Base-by-base conservation (phyloP, 2,329 filamentous ascomycete genomes). In the Arthrinium phaeospermum region DNA sequence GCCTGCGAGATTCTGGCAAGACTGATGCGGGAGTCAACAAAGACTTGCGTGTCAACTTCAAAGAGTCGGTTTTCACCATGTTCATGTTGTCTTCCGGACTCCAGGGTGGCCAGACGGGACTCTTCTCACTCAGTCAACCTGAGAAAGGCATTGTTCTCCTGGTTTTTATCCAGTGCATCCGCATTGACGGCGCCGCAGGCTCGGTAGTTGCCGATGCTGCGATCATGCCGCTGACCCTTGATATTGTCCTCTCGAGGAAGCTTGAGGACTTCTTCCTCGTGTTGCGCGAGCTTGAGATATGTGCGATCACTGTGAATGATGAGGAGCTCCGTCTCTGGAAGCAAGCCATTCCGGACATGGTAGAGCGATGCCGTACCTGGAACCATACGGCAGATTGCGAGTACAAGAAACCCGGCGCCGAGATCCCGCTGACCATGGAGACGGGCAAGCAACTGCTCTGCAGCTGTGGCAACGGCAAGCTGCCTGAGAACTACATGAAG, bases 251-350 rank as follows among this genome's bases (percentile, higher is more conserved):
- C 14, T 80, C 78, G 0, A 74, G 75, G 0, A 75, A 78, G 64
- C 74, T 87, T 22, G 78, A 82, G 24, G 73, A 77, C 0, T 86
- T 87, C 74, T 77, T 87, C 3, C 74, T 83, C 4, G 49, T 84
- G 1, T 73, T 85, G 0, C 78, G 80, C 19, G 77, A 79, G 13
- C 77, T 85, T 0, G 80, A 84, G 67, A 80, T 82, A 71, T 80
- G 80, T 74, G 80, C 77, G 14, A 75, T 85, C n/a, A 77, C 70
- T 0, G 82, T 87, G 5, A 80, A 86, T 41, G 88, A 89, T 14
- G 86, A 84, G n/a, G 92, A 93, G 49, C 81, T 94, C 3, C 79
- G 86, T 1, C 79, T 87, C 13, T 88, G 86, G 87, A 87, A 87
- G 75, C 81, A 79, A 49, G 71, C 78, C 1, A 76, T 88, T 3